Percentiles rank a stretch among this genome's conserved stretches.
These are phyloP conservation scores for Breviolum minutum DNA, from an alignment of 73 alveolate species.

Conservation along the genomic window DNA sequence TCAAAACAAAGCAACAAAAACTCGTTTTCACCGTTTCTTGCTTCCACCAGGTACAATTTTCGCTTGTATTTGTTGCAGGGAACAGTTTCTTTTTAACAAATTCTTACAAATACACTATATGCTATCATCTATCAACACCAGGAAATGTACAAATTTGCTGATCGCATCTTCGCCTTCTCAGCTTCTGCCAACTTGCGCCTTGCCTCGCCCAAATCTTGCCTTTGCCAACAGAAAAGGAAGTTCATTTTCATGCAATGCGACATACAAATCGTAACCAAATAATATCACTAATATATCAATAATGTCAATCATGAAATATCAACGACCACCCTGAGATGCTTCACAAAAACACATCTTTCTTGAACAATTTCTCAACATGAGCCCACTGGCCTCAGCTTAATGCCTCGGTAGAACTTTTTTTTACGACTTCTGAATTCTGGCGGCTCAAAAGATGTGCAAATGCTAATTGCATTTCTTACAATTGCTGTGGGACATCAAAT, in stretches of 20 bases:
- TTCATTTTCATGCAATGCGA: too few relatives aligned
- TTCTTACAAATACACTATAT: neutral
- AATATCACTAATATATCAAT: too few relatives aligned
- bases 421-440: too few relatives aligned
- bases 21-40: neutral
- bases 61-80: neutral
- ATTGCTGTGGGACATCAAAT: neutral
- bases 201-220: constrained; percentile 88
- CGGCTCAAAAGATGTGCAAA: neutral
- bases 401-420: neutral
- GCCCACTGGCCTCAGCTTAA: constrained; percentile 38
- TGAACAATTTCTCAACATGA: too few relatives aligned
- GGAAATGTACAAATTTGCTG: neutral
- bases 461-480: neutral
- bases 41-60: neutral
- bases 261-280: too few relatives aligned
- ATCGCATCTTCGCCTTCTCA: constrained; percentile 9
- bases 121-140: neutral
- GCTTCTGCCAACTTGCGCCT: constrained; percentile 57
- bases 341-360: too few relatives aligned
- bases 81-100: neutral
- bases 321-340: too few relatives aligned
- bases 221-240: neutral
- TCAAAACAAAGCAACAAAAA: neutral
- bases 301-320: too few relatives aligned